Base-by-base conservation (phyloP, 2,329 filamentous ascomycete genomes). In the Lachnellula suecica region DNA sequence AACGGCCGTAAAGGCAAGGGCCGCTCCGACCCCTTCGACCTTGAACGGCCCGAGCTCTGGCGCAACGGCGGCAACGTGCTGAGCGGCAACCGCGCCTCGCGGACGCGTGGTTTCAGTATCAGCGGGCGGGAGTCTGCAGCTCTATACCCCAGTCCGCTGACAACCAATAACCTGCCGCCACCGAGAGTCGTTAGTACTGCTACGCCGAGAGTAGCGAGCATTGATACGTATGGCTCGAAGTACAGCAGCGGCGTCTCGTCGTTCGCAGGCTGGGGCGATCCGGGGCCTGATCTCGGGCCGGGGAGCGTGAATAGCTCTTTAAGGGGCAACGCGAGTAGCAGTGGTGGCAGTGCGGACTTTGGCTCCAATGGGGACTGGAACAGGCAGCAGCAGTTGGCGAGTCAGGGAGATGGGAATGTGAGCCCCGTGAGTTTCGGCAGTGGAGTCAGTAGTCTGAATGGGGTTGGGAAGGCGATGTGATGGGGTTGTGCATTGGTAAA, bases 11-110 rank as follows among this genome's bases (percentile, higher is more conserved):
- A 78, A 50, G 78, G 78, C 61, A 82, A 81, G 62, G 82, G 83
- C 64, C 79, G 82, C 41, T 84, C 82, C 2, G 82, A 86, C 58
- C 83, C 82, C 2, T 86, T 86, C 61, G 83, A 87, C 59, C 72
- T 86, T n/a, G 83, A 86, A 63, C 67, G 73, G 40, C 73, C 79
- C 29, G 73, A 80, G 60, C 68, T 79, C 6, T 69, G 75, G 63
- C 55, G 49, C 8, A 54, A 58, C 44, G 47, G 38, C 44, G 7
- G 44, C 44, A 34, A 49, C 23, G 24, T 43, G 13, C 40, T 20
- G 6, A 25, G 11, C 23, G 25, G 25, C 3, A 47, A 47, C 10
- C 22, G 41, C n/a, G 23, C 25, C 4, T 34, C 40, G 10, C 45
- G 47, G 29, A 42, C 41, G 15, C 46, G 51, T n/a, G 51, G 40